Conservation (phyloP, 176 grass and related monocot genomes). For the Oryza officinalis region DNA sequence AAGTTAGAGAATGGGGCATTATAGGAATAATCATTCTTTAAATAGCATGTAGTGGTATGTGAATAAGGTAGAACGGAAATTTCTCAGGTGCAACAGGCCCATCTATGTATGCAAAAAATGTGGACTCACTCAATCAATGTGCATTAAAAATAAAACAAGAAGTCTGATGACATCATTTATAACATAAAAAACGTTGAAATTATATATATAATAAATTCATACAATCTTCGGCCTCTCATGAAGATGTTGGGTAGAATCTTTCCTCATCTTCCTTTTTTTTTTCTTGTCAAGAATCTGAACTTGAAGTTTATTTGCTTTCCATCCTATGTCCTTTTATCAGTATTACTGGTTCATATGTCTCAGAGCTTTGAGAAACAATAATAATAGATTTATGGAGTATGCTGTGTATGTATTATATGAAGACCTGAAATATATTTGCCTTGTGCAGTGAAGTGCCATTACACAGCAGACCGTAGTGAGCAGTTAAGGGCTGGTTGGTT, state of each 20-base stretch:
- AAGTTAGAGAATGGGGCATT: not conserved
- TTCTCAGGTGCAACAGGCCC: not conserved
- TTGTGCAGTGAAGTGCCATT: not conserved
- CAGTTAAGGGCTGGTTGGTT: not conserved
- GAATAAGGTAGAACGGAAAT: not conserved
- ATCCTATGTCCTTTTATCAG: not conserved
- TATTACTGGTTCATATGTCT: not conserved
- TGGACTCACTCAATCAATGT: not conserved
- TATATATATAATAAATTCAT: not conserved
- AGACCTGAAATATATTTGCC: not conserved
- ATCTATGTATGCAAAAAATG: not conserved
- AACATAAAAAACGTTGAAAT: not conserved
- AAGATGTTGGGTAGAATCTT: conserved; percentile 9
- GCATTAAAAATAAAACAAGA: conserved; percentile 1
- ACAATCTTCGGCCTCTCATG: not conserved
- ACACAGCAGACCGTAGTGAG: not conserved
- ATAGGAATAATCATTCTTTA: conserved; percentile 3
- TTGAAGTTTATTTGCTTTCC: not conserved
- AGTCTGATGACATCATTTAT: not conserved
- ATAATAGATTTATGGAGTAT: not conserved
- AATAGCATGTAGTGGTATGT: not conserved
- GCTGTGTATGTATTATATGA: not conserved
- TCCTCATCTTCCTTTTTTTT: not conserved
- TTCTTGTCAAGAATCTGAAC: not conserved
- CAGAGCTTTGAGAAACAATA: not conserved